phyloP scores from a whole-genome alignment of 1,284 basidiomycete genomes.

The Ceratobasidium sp. region DNA sequence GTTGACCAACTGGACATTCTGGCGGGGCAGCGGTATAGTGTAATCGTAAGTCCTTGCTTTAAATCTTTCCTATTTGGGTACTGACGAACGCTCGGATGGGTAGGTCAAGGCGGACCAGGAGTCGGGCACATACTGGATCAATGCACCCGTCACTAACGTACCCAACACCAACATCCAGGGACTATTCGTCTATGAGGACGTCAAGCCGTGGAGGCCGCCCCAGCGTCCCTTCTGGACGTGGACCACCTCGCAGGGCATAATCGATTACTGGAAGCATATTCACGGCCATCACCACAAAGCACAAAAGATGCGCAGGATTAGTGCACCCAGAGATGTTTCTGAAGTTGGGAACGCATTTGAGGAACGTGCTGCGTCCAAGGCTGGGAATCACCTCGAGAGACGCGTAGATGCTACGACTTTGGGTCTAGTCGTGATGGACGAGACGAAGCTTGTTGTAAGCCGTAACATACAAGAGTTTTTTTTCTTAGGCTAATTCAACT shows the following conservation, averaged over 20 bases:
- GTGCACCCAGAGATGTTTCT: neutral
- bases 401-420: conserved; percentile 23
- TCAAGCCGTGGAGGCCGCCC: conserved; percentile 24
- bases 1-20: conserved; percentile 60
- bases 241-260: neutral
- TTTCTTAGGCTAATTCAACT: neutral
- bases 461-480: neutral
- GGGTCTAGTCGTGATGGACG: conserved; percentile 33
- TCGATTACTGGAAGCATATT: conserved; percentile 33
- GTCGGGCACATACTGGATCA: conserved; percentile 62
- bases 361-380: neutral
- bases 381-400: conserved; percentile 13
- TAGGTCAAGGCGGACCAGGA: conserved; percentile 59
- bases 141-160: conserved; percentile 54
- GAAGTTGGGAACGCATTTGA: neutral
- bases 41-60: conserved; percentile 53
- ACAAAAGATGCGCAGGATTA: conserved; percentile 7
- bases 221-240: conserved; percentile 17
- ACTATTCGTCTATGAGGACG: conserved; percentile 37
- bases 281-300: conserved; percentile 22
- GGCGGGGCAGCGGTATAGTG: conserved; percentile 60
- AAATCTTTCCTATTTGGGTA: neutral
- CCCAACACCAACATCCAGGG: conserved; percentile 43
- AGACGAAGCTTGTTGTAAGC: conserved; percentile 38
- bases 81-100: conserved; percentile 10